Evolutionary conservation across 2,329 filamentous ascomycete genomes (phyloP), one percentile per base, ranked within the genome.

Genomic region (Corinectria fuckeliana): DNA sequence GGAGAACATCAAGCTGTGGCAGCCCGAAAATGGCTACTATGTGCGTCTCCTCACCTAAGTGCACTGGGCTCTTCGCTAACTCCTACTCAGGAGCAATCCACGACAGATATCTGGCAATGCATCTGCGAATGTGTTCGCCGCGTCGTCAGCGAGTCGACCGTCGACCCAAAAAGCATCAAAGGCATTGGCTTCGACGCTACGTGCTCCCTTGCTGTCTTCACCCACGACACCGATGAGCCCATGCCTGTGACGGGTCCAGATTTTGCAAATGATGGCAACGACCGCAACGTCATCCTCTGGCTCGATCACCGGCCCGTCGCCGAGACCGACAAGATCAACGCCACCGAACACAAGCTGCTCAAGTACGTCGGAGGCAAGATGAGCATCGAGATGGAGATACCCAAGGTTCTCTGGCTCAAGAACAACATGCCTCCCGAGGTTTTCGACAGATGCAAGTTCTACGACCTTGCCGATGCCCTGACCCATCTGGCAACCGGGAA

Each of bases 301-400:
- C 89, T 99, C 56, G 95, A 99, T 77, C 95, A 99, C 77, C 88
- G 95, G 36, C 92, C 95, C 1, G 87, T 95, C 13, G 87, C 91
- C 61, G 95, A 99, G 82, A 96, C 94, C 0, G 89, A 91, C 63
- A 91, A 91, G 79, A 96, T 99, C 80, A 99, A 99, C 76, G 87
- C 88, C 54, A 98, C 95, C 3, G 85, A 89, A 52, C 95, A 99
- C 81, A 95, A 96, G 76, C 82, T 99, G 53, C 86, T 99, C 59
- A 91, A 93, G 72, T 99, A 99, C 74, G 95, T 99, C 16, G 95
- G 95, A 68, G 95, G 95, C 64, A 94, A 91, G 75, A 99, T 99
- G 95, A 97, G 92, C 75, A 94, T 97, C 66, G 95, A 99, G 82
- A 99, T 99, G 95, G 95, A 99, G 77, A 96, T 99, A 56, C 95